phyloP scores from a whole-genome alignment of 257 asterid genomes.

The Rhazya stricta region DNA sequence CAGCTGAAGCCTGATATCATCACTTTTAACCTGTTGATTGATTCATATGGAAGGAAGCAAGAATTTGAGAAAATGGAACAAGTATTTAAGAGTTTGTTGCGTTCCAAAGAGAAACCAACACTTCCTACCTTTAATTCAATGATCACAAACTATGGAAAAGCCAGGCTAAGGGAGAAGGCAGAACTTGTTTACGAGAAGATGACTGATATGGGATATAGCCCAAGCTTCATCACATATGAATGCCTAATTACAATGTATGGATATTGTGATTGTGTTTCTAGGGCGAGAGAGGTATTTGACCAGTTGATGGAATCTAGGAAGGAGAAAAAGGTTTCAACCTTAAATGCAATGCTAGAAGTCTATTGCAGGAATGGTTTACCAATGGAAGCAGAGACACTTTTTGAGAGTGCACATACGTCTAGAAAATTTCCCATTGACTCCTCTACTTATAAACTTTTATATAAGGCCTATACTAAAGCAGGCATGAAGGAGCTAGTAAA shows the following conservation, averaged over 20 bases:
- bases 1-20: conserved; percentile 76
- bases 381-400: conserved; percentile 67
- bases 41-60: conserved; percentile 85
- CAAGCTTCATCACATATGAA: conserved; percentile 78
- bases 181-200: conserved; percentile 54
- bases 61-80: conserved; percentile 95
- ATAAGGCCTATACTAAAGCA: conserved; percentile 79
- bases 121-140: conserved; percentile 84
- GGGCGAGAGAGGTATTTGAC: conserved; percentile 76
- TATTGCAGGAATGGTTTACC: conserved; percentile 77
- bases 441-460: conserved; percentile 78
- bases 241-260: conserved; percentile 80
- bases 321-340: conserved; percentile 70
- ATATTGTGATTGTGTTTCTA: conserved; percentile 62
- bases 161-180: conserved; percentile 75
- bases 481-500: conserved; percentile 66
- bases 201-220: conserved; percentile 72
- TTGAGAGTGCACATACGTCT: conserved; percentile 45
- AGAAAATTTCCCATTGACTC: conserved; percentile 44
- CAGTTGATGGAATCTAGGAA: conserved; percentile 42
- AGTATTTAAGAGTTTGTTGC: conserved; percentile 69
- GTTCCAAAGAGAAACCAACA: conserved; percentile 79
- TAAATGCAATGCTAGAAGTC: conserved; percentile 86
- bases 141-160: conserved; percentile 93
- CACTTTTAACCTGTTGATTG: conserved; percentile 76